Conservation (phyloP, 805 yeast genomes). For the Monosporozyma unispora region DNA sequence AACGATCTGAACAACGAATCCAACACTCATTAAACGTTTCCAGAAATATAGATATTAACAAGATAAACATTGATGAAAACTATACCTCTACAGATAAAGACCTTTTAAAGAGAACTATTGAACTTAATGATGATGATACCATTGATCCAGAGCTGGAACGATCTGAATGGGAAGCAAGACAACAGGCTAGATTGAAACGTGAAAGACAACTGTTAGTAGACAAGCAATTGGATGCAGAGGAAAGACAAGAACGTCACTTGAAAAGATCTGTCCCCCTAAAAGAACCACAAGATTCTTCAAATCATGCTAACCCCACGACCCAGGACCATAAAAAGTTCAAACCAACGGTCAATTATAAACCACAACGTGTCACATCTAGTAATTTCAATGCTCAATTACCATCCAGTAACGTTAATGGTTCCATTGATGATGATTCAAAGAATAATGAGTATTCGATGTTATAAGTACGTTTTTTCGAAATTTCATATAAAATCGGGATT, state of each 20-base stretch:
- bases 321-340: background rate
- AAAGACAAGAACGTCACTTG: constrained; percentile 3
- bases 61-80: constrained; percentile 10
- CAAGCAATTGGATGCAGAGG: constrained; percentile 23
- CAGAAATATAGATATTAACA: constrained; percentile 6
- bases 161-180: constrained; percentile 19
- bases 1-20: constrained; percentile 9
- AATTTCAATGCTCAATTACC: background rate
- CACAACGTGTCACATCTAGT: background rate
- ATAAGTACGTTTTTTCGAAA: background rate
- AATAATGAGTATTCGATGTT: constrained; percentile 19
- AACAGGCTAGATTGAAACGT: constrained; percentile 12
- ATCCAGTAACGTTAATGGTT: background rate
- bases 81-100: constrained; percentile 21
- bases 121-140: constrained; percentile 23
- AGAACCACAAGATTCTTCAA: background rate
- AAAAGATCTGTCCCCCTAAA: background rate
- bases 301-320: background rate
- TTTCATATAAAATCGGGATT: background rate
- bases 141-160: constrained; percentile 18
- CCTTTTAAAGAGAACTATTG: constrained; percentile 13
- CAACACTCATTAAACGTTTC: constrained; percentile 9
- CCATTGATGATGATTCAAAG: background rate
- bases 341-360: background rate
- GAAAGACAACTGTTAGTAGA: constrained; percentile 16